Base-by-base conservation (phyloP, 352 stramenopile genomes). In the Phytophthora cactorum region DNA sequence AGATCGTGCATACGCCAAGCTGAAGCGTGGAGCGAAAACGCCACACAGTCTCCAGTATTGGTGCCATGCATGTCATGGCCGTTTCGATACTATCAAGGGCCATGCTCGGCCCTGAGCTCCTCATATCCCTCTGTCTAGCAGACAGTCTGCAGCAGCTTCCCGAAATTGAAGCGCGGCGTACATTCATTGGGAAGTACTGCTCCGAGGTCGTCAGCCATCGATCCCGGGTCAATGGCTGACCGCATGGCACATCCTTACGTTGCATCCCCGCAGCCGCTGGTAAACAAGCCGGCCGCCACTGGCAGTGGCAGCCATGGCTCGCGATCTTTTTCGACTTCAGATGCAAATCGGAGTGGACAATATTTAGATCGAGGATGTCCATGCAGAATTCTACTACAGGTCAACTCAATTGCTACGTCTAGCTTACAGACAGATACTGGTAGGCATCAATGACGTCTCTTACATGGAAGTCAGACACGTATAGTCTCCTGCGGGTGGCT, bases 391-490 rank as follows among this genome's bases (percentile, higher is more conserved):
- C 22, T 22, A 22, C 22, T 22, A 22, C 22, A 22, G 22, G 22
- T 22, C 22, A 17, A 62, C 34, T 56, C 38, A 59, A 29, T 72
- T 56, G 45, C 31, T 68, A 31, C 44, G n/a, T 31, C 52, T 52
- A 29, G 41, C 4, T 58, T 58, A 45, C 51, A 43, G 39, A 59
- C 14, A 50, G 3, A 15, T 46, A 27, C 12, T 49, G 25, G 7
- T 52, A n/a, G 27, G 9, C 38, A 57, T 41, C 14, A 6, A 31
- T 32, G 27, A 50, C 22, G 34, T 41, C 27, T 41, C 27, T 68
- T 65, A 81, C 63, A 83, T 77, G 45, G 55, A 77, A 36, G 66
- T 61, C 65, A 74, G 62, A 22, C 63, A 70, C 10, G 63, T 52
- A 55, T 68, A 82, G 64, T 77, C 60, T 58, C 62, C 64, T 41